phyloP scores from a whole-genome alignment of 2,329 filamentous ascomycete species.

The Botryotinia convoluta region DNA sequence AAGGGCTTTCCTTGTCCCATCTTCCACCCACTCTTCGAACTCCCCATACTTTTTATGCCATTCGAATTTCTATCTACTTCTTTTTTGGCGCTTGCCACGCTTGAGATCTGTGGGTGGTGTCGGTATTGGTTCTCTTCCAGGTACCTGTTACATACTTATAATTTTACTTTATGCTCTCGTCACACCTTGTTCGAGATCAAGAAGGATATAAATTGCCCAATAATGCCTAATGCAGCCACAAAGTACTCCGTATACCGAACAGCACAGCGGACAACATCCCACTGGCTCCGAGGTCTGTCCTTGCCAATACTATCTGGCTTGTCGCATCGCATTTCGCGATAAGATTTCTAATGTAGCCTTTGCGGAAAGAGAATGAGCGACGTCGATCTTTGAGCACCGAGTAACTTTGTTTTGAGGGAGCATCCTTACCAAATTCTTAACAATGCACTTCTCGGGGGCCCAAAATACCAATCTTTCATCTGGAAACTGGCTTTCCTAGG shows the following conservation, averaged over 20 bases:
- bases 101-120: neutral
- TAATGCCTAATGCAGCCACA: constrained; percentile 21
- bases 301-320: neutral
- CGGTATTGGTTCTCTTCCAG: neutral
- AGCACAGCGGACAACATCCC: constrained; percentile 10
- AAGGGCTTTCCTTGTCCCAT: constrained; percentile 12
- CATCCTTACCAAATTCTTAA: neutral
- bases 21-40: neutral
- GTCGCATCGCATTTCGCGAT: neutral
- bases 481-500: neutral
- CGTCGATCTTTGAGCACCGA: constrained; percentile 12
- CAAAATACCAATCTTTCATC: neutral
- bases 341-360: constrained; percentile 5
- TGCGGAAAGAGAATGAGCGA: constrained; percentile 10
- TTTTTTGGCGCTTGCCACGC: constrained; percentile 13
- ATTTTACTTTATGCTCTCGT: constrained; percentile 10
- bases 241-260: neutral
- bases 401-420: neutral
- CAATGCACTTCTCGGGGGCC: constrained; percentile 6
- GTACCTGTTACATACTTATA: neutral
- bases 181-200: constrained; percentile 11
- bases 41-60: constrained; percentile 7
- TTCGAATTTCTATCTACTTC: neutral
- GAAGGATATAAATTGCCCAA: constrained; percentile 17
- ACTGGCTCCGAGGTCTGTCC: constrained; percentile 18